These are phyloP conservation scores for Gloeopeniophorella convolvens DNA, from an alignment of 768 basidiomycete species.

Conservation along the genomic window DNA sequence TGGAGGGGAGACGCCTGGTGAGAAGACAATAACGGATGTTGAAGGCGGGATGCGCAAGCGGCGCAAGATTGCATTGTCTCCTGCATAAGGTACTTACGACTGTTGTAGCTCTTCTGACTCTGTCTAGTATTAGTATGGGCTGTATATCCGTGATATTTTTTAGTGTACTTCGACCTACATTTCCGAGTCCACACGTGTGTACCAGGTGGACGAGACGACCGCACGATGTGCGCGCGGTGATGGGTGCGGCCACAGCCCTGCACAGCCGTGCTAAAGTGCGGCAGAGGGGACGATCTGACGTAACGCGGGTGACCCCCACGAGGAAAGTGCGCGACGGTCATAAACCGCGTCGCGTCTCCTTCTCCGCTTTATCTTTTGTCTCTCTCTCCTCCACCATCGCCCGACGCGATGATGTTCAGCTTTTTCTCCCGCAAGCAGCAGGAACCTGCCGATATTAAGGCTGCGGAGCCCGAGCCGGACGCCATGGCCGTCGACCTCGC, in stretches of 20 bases:
- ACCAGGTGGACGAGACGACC: no score
- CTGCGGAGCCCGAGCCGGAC: background rate
- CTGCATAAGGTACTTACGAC: background rate
- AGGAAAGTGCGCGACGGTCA: background rate
- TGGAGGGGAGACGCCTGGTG: background rate
- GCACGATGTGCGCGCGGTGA: no score
- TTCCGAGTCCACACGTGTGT: no score
- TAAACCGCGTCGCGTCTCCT: background rate
- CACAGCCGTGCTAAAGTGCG: background rate
- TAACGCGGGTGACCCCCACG: background rate
- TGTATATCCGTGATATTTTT: no score
- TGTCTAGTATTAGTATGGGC: no score
- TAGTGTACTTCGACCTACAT: no score
- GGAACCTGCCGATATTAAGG: background rate
- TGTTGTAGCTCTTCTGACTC: no score
- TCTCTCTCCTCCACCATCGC: slow-evolving; percentile 2
- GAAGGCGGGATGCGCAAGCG: slow-evolving; percentile 7
- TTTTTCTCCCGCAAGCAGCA: slow-evolving; percentile 16
- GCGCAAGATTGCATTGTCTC: background rate
- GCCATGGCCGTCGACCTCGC: slow-evolving; percentile 5
- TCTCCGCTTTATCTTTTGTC: slow-evolving; percentile 8
- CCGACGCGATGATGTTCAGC: slow-evolving; percentile 7
- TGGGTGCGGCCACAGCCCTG: no score
- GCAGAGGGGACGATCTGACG: background rate
- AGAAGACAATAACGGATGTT: background rate